Evolutionary conservation across 176 grass and related monocot genomes (phyloP).

Genomic region (Musa schizocarpa): DNA sequence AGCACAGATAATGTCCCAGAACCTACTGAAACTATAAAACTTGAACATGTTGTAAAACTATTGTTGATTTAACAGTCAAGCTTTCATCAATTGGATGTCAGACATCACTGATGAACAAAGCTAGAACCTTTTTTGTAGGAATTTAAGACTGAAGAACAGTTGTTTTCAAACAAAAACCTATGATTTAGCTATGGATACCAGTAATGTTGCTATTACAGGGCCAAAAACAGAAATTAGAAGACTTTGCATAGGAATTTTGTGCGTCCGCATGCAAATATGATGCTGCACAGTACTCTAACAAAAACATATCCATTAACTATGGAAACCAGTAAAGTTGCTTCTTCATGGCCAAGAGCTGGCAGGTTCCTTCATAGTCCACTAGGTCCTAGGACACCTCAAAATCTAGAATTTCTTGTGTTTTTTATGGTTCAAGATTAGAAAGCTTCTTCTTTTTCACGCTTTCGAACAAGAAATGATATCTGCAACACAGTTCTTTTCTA

Average conservation of each 20-base stretch:
- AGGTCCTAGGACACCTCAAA: too few species aligned
- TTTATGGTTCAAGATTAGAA: too few species aligned
- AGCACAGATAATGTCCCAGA: neutral
- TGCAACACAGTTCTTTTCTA: too few species aligned
- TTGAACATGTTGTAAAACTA: neutral
- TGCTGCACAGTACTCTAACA: too few species aligned
- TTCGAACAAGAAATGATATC: too few species aligned
- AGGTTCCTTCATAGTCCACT: too few species aligned
- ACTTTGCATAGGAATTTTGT: too few species aligned
- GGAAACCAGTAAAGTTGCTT: neutral
- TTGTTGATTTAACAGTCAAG: neutral
- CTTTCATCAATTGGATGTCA: neutral
- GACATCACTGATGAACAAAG: neutral
- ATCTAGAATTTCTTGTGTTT: too few species aligned
- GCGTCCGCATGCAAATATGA: too few species aligned
- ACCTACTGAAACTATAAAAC: neutral
- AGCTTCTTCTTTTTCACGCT: too few species aligned
- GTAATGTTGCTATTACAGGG: neutral
- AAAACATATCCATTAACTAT: neutral
- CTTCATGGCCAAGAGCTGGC: neutral
- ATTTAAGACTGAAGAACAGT: too few species aligned
- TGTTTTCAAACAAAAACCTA: neutral
- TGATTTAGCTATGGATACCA: neutral
- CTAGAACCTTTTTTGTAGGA: neutral
- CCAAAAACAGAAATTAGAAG: neutral